Evolutionary conservation across 2,329 filamentous ascomycete genomes (phyloP).

Genomic region (Ceratocystis colombiana): DNA sequence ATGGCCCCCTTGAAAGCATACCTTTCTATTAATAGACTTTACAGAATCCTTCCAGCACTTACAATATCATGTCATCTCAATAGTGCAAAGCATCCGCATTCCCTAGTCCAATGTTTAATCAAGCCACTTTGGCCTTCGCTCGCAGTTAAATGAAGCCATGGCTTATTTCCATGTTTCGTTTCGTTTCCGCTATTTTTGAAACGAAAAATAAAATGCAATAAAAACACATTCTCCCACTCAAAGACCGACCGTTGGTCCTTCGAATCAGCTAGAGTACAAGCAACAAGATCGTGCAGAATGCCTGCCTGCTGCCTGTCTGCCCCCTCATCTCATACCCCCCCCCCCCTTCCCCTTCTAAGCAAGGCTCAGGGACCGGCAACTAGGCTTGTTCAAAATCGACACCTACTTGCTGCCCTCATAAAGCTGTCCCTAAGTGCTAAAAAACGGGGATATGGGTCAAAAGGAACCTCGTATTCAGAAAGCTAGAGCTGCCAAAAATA

Average conservation of each 20-base stretch:
- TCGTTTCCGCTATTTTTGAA: neutral
- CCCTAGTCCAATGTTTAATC: neutral
- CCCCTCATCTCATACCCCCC: neutral
- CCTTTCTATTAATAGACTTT: neutral
- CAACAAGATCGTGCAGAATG: no score
- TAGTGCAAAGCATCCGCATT: neutral
- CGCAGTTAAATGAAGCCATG: neutral
- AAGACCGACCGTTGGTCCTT: neutral
- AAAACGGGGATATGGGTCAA: neutral
- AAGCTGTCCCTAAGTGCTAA: neutral
- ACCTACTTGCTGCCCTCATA: neutral
- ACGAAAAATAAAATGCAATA: neutral
- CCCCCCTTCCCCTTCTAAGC: neutral
- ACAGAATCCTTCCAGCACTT: neutral
- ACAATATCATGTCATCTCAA: slow-evolving; percentile 11
- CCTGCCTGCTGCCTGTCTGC: neutral
- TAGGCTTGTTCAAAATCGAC: neutral
- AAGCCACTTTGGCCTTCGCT: slow-evolving; percentile 4
- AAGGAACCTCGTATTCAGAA: slow-evolving; percentile 11
- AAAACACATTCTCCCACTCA: neutral
- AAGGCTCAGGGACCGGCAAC: slow-evolving; percentile 5
- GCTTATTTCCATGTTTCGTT: neutral
- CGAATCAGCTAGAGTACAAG: neutral
- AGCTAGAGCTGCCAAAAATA: slow-evolving; percentile 17
- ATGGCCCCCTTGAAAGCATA: neutral